Base-by-base conservation (phyloP, 805 yeast species). In the Suhomyces kilbournensis region DNA sequence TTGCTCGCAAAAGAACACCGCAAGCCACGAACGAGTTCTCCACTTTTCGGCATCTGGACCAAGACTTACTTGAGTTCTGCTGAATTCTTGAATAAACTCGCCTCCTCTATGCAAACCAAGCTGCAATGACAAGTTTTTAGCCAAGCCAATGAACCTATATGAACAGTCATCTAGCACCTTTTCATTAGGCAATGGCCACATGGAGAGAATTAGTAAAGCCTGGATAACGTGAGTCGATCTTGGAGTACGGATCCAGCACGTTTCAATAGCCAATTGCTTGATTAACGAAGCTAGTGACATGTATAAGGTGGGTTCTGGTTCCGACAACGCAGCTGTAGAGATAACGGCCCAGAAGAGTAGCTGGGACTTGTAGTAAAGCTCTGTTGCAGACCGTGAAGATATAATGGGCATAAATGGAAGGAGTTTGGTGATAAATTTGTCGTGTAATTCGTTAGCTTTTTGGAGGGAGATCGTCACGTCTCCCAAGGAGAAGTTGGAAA, bases 101-200 rank as follows among this genome's bases (percentile, higher is more conserved):
- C 97, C 97, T 2, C 79, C 78, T 57, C 97, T 75, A 68, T 92
- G 97, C 54, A 92, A 75, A 9, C 97, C 97, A 34, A 92, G 71
- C 66, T 92, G 97, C 57, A 87, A 80, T 0, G 96, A 89, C 48
- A 92, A 72, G 53, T 85, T 84, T 59, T 90, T 90, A 0, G 97
- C 97, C 44, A 92, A 74, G 0, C 96, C 96, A 15, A 89, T 84
- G 68, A 90, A 92, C 62, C 97, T 77, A 62, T 90, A 91, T 2
- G 96, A 87, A 64, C 94, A 86, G 65, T 92, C 97, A 69, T 92
- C 97, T 53, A 92, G 74, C 17, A 92, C 93, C 63, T 91, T 92
- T 63, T 88, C 92, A 62, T 91, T 91, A 0, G 97, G 97, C 44
- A 92, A 68, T 0, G 97, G 97, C 97, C 97, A 92, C 14, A 84